Evolutionary conservation across 768 basidiomycete species (phyloP).

Genomic region (Collybia sordida): DNA sequence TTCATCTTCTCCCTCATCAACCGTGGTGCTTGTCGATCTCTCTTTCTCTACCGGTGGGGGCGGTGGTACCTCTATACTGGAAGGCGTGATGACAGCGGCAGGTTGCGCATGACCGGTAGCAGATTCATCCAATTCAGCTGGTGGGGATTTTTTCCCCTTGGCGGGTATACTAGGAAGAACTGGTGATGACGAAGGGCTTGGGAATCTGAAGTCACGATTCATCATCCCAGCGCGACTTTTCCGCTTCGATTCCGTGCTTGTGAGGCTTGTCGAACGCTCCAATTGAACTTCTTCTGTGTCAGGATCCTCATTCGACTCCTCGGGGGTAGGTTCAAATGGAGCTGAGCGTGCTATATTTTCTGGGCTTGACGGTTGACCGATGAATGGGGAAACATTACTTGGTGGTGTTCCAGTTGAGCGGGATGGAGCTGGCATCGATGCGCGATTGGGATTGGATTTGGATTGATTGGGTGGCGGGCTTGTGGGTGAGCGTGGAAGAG

Average conservation of each 20-base stretch:
- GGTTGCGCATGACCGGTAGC: slow-evolving; percentile 11
- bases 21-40: slow-evolving; percentile 32
- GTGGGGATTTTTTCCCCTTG: slow-evolving; percentile 20
- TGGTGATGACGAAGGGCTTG: slow-evolving; percentile 37
- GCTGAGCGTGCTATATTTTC: slow-evolving; percentile 18
- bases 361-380: slow-evolving; percentile 36
- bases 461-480: slow-evolving; percentile 29
- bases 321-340: slow-evolving; percentile 51
- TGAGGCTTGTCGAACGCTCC: slow-evolving; percentile 20
- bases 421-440: slow-evolving; percentile 66
- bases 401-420: slow-evolving; percentile 46
- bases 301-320: slow-evolving; percentile 43
- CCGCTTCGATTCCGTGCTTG: slow-evolving; percentile 29
- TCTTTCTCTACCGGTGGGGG: slow-evolving; percentile 82
- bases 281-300: slow-evolving; percentile 31
- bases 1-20: slow-evolving; percentile 67
- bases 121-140: slow-evolving; percentile 24
- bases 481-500: slow-evolving; percentile 44
- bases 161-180: slow-evolving; percentile 20
- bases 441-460: slow-evolving; percentile 46
- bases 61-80: slow-evolving; percentile 74
- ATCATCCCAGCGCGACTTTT: slow-evolving; percentile 70
- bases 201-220: slow-evolving; percentile 78
- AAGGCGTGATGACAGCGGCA: slow-evolving; percentile 49
- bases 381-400: slow-evolving; percentile 32